Conservation (phyloP, 768 basidiomycete species). For the Tricholoma terreum region DNA sequence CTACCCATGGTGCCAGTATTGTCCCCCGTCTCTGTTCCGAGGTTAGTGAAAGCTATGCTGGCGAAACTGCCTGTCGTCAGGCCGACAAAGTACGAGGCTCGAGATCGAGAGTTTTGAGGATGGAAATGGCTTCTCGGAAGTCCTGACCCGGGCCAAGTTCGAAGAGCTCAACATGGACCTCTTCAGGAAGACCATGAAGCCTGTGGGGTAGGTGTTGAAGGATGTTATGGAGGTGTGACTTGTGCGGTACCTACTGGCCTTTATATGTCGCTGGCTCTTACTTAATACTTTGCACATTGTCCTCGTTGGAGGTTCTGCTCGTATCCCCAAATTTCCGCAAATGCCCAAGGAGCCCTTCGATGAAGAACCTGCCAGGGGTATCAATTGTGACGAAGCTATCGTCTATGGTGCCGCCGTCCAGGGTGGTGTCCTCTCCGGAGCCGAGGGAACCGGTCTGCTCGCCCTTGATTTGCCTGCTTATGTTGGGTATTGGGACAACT, state of each 20-base stretch:
- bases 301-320: slow-evolving; percentile 67
- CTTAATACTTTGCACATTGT: no score
- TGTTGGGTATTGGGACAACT: slow-evolving; percentile 67
- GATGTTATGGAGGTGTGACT: slow-evolving; percentile 80
- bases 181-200: slow-evolving; percentile 99
- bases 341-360: slow-evolving; percentile 67
- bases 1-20: no score
- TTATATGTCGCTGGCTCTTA: not conserved
- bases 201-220: slow-evolving; percentile 98
- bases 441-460: no score
- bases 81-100: slow-evolving; percentile 85
- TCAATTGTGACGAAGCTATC: slow-evolving; percentile 77
- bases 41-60: no score
- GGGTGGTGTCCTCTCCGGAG: no score
- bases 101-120: slow-evolving; percentile 96
- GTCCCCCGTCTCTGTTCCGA: no score
- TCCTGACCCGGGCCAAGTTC: slow-evolving; percentile 96
- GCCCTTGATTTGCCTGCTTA: no score
- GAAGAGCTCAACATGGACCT: slow-evolving; percentile 99
- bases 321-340: slow-evolving; percentile 68
- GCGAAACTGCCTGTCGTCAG: no score
- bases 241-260: not conserved
- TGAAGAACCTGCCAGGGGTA: slow-evolving; percentile 62
- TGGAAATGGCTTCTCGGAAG: slow-evolving; percentile 97
- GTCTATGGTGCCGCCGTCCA: slow-evolving; percentile 69